phyloP scores from a whole-genome alignment of 768 basidiomycete species.

The Lactarius psammicola region DNA sequence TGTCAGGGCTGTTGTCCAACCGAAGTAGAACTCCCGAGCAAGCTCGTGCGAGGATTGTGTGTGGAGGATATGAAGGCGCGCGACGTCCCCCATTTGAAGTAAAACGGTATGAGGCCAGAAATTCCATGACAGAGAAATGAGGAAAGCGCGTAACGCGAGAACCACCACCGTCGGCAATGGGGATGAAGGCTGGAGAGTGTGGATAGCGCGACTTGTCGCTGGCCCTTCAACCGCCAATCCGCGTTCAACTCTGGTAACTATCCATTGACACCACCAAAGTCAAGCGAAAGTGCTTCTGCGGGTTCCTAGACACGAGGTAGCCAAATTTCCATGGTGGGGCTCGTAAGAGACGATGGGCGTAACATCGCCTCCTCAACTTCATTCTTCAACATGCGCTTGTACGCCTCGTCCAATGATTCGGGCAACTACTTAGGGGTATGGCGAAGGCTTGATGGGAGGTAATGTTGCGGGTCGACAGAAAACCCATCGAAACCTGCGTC shows the following conservation, averaged over 20 bases:
- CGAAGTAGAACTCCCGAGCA: background rate
- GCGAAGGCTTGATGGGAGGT: background rate
- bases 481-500: background rate
- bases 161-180: background rate
- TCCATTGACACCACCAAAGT: background rate
- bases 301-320: background rate
- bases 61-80: background rate
- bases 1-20: background rate
- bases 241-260: background rate
- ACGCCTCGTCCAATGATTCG: background rate
- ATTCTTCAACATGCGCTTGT: background rate
- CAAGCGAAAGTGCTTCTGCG: background rate
- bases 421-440: background rate
- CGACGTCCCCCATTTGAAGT: background rate
- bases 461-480: background rate
- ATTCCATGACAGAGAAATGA: background rate
- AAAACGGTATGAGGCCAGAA: conserved; percentile 2
- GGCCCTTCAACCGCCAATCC: background rate
- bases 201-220: background rate
- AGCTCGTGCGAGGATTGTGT: background rate
- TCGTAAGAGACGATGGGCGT: background rate
- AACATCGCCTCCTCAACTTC: background rate
- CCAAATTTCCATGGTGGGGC: background rate
- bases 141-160: background rate
- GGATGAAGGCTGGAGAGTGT: background rate